A percentile compares a stretch with the other conserved stretches of the same genome.
These are phyloP conservation scores for Boletus subparvulus DNA, from an alignment of 768 basidiomycete species.

Conservation along the genomic window DNA sequence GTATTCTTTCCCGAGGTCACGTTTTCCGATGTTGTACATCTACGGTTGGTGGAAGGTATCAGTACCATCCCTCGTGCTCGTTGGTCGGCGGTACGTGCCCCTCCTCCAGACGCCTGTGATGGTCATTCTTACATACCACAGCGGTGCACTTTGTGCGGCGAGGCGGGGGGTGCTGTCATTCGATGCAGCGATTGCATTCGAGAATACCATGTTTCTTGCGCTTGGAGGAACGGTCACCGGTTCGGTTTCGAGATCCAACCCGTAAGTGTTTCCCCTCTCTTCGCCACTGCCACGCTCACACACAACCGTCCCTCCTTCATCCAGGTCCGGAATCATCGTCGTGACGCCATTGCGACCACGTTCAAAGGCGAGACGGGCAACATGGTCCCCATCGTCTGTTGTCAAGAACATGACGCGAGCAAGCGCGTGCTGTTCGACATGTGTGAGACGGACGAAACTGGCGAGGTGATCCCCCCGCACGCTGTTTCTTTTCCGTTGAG, in stretches of 20 bases:
- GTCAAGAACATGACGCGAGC: constrained; percentile 69
- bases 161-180: constrained; percentile 73
- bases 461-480: constrained; percentile 56
- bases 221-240: constrained; percentile 78
- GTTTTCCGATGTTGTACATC: constrained; percentile 70
- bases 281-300: neutral
- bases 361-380: constrained; percentile 79
- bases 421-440: constrained; percentile 75
- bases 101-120: neutral
- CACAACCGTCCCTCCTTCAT: neutral
- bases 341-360: constrained; percentile 63
- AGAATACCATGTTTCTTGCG: constrained; percentile 88
- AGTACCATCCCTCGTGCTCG: constrained; percentile 67
- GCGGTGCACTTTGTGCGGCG: constrained; percentile 76
- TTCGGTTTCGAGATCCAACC: constrained; percentile 94
- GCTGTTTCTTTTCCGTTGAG: neutral
- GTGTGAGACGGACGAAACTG: constrained; percentile 80
- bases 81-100: constrained; percentile 66
- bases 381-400: constrained; percentile 76
- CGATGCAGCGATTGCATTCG: constrained; percentile 80
- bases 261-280: constrained; percentile 41
- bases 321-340: constrained; percentile 75
- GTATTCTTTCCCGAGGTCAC: constrained; percentile 83
- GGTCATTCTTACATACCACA: constrained; percentile 32
- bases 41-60: constrained; percentile 85